A percentile compares a stretch with the other conserved stretches of the same genome.
phyloP scores from a whole-genome alignment of 768 basidiomycete genomes.

The Peribolospora baueri region DNA sequence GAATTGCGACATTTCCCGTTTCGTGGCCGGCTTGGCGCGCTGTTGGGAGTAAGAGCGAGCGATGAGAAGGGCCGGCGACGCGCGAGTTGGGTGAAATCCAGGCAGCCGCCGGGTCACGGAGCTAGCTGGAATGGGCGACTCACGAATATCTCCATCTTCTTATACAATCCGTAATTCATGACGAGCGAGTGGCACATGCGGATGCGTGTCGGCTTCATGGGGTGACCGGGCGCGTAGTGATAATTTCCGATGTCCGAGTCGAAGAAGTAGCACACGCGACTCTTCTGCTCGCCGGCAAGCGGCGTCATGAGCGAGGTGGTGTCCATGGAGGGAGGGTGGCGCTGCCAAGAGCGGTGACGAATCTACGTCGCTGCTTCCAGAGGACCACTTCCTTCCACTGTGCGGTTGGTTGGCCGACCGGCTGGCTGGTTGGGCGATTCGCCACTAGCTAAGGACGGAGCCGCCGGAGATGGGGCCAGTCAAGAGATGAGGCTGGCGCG shows the following conservation, averaged over 20 bases:
- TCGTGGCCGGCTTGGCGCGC: constrained; percentile 97
- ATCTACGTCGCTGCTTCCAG: no score
- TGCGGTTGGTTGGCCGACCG: no score
- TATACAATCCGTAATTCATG: constrained; percentile 98
- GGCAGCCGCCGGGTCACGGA: neutral
- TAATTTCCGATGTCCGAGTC: constrained; percentile 98
- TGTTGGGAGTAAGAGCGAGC: constrained; percentile 17
- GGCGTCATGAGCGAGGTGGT: neutral
- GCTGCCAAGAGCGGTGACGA: no score
- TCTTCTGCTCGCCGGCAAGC: constrained; percentile 7
- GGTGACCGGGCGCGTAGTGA: constrained; percentile 95
- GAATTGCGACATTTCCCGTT: constrained; percentile 97
- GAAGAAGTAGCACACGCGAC: constrained; percentile 72
- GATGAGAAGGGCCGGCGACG: no score
- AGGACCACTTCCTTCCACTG: no score
- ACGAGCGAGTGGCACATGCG: constrained; percentile 98
- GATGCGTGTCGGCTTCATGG: constrained; percentile 50
- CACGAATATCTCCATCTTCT: constrained; percentile 99
- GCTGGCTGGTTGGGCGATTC: no score
- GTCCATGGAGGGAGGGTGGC: no score
- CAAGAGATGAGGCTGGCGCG: no score
- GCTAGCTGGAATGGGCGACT: constrained; percentile 18
- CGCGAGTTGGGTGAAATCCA: neutral
- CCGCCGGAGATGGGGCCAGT: no score
- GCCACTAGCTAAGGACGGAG: no score